These are phyloP conservation scores for Cystobasidium sp. DNA, from an alignment of 1,284 basidiomycete genomes.

Conservation along the genomic window DNA sequence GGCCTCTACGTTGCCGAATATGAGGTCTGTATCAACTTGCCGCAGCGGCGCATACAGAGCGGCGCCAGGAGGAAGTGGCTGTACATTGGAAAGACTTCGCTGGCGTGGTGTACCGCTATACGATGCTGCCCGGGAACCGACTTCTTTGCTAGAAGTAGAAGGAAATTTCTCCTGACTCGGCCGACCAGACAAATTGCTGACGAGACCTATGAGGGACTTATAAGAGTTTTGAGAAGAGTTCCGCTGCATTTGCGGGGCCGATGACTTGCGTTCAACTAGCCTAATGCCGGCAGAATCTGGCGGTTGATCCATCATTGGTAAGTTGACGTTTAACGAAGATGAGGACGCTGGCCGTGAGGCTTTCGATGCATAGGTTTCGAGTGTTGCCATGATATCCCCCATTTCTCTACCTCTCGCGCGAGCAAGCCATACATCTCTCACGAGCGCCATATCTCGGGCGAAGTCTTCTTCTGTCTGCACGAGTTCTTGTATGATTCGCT, in stretches of 20 bases:
- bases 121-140: neutral
- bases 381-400: slow-evolving; percentile 45
- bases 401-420: slow-evolving; percentile 55
- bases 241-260: slow-evolving; percentile 20
- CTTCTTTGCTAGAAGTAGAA: neutral
- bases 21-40: slow-evolving; percentile 55
- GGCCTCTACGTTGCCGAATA: slow-evolving; percentile 58
- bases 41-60: slow-evolving; percentile 53
- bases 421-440: slow-evolving; percentile 57
- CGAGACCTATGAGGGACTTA: slow-evolving; percentile 24
- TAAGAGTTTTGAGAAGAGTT: slow-evolving; percentile 21
- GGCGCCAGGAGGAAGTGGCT: slow-evolving; percentile 18
- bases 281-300: neutral
- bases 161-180: neutral
- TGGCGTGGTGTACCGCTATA: neutral
- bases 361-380: neutral
- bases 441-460: slow-evolving; percentile 57
- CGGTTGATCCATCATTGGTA: neutral
- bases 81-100: slow-evolving; percentile 1
- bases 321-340: neutral
- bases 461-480: slow-evolving; percentile 56
- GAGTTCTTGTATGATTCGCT: slow-evolving; percentile 55
- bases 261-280: neutral
- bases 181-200: neutral
- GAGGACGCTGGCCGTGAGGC: neutral